Evolutionary conservation across 2,329 filamentous ascomycete species (phyloP), one percentile per base, ranked within the genome.

Genomic region (Cladosporium sp.): DNA sequence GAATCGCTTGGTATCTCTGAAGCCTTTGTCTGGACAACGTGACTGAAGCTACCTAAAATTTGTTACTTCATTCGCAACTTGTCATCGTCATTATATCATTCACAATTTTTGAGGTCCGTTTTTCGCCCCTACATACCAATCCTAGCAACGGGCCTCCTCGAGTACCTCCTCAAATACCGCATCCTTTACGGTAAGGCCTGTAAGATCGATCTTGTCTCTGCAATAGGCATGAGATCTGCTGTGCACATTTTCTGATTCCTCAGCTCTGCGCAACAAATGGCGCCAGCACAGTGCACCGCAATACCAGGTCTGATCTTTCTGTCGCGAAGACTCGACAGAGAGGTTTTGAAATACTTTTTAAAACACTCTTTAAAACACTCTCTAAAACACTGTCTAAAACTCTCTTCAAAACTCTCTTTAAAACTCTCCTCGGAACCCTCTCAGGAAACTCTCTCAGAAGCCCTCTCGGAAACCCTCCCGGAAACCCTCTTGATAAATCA

Each of bases 361-460:
- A 58, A 58, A 43, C 32, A 58, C 56, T 58, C 56, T 58, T 28
- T 34, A 13, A 58, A 58, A 58, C 56, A 58, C n/a, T n/a, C n/a
- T n/a, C n/a, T n/a, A n/a, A n/a, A n/a, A n/a, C n/a, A n/a, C n/a
- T n/a, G n/a, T n/a, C n/a, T n/a, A n/a, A n/a, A n/a, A n/a, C n/a
- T n/a, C n/a, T n/a, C n/a, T n/a, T n/a, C n/a, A n/a, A n/a, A n/a
- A n/a, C n/a, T n/a, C n/a, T n/a, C n/a, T n/a, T n/a, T n/a, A n/a
- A n/a, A n/a, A n/a, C n/a, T n/a, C n/a, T n/a, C n/a, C n/a, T n/a
- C n/a, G n/a, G n/a, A n/a, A n/a, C n/a, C n/a, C n/a, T n/a, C n/a
- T n/a, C n/a, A n/a, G n/a, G n/a, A n/a, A n/a, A n/a, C n/a, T n/a
- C n/a, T n/a, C n/a, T n/a, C n/a, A n/a, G n/a, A n/a, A n/a, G n/a